Evolutionary conservation across 768 basidiomycete species (phyloP).

Genomic region (Podaxis carcinomalis): DNA sequence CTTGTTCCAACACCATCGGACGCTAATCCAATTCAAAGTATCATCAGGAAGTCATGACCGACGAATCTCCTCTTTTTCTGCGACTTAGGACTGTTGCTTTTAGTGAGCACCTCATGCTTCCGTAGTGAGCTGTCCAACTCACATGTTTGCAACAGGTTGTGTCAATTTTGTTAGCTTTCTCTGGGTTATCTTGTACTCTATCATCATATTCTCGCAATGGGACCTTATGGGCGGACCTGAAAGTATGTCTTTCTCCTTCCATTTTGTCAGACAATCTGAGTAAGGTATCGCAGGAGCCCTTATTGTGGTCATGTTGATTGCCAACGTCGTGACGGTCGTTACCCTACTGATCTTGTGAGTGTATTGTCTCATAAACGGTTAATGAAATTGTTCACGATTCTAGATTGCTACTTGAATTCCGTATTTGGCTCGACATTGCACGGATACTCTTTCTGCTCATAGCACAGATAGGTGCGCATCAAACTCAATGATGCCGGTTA

Average conservation of each 20-base stretch:
- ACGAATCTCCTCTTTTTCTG: conserved; percentile 12
- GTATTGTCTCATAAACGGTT: background rate
- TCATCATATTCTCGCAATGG: conserved; percentile 25
- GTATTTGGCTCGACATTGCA: conserved; percentile 28
- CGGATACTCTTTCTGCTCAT: conserved; percentile 21
- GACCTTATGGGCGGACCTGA: conserved; percentile 20
- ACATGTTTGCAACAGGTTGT: conserved; percentile 12
- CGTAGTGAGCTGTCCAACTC: background rate
- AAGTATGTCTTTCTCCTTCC: conserved; percentile 17
- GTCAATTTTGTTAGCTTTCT: conserved; percentile 22
- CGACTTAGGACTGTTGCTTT: conserved; percentile 13
- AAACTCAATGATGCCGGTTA: background rate
- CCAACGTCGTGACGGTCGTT: conserved; percentile 22
- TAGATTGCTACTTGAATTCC: conserved; percentile 22
- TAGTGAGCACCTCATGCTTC: conserved; percentile 5
- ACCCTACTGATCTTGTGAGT: conserved; percentile 26
- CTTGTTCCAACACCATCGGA: background rate
- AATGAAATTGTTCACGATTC: background rate
- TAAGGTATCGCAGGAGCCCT: conserved; percentile 18
- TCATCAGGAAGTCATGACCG: background rate
- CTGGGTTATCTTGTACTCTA: conserved; percentile 24
- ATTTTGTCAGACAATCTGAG: background rate
- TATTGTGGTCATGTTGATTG: conserved; percentile 22
- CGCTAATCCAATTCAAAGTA: background rate
- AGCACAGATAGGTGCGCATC: conserved; percentile 17